Conservation (phyloP, 306 rosid genomes). For the Prunus mongolica region DNA sequence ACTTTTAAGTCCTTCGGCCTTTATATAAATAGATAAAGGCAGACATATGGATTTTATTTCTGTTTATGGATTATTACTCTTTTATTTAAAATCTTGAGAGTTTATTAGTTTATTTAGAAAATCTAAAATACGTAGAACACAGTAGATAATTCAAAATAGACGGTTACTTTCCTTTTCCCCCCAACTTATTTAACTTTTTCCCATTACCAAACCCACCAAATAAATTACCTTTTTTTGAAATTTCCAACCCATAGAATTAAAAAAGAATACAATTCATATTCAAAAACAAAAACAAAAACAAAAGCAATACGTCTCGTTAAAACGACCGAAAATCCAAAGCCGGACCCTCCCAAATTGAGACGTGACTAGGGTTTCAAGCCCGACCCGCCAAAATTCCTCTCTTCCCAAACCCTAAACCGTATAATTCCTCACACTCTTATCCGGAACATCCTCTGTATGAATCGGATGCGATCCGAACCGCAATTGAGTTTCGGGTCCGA, state of each 20-base stretch:
- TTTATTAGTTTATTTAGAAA: too few relatives aligned
- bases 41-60: too few relatives aligned
- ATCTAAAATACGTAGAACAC: not conserved
- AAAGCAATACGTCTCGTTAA: conserved; percentile 6
- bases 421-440: conserved; percentile 1
- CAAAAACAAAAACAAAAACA: not conserved
- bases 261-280: not conserved
- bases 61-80: too few relatives aligned
- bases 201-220: not conserved
- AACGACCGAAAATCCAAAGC: conserved; percentile 35
- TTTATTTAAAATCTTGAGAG: too few relatives aligned
- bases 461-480: conserved; percentile 55
- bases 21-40: too few relatives aligned
- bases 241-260: not conserved
- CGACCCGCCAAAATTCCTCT: conserved; percentile 52
- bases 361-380: conserved; percentile 70
- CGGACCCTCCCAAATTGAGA: conserved; percentile 26
- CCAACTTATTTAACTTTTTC: conserved; percentile 27
- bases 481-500: conserved; percentile 34
- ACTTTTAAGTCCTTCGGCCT: too few relatives aligned
- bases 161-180: conserved; percentile 34
- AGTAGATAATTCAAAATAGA: conserved; percentile 53
- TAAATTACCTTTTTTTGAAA: not conserved
- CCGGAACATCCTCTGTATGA: conserved; percentile 43
- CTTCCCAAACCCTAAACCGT: conserved; percentile 11